phyloP scores from a whole-genome alignment of 148 eudicot genomes.

The Chenopodium album region DNA sequence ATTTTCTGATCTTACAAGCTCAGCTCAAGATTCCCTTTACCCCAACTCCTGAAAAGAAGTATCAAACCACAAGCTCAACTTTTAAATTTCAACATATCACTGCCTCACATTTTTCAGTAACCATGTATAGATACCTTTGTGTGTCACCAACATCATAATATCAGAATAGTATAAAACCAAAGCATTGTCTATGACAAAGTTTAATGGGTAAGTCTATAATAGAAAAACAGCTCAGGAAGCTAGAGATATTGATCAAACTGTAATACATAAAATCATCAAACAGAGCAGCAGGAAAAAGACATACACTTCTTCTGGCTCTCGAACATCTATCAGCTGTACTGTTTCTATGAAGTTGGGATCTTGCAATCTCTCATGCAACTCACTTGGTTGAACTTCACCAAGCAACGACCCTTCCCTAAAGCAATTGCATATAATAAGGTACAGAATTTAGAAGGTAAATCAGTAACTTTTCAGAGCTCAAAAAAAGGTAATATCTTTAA shows the following conservation, averaged over 20 bases:
- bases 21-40: background rate
- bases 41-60: background rate
- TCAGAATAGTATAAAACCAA: background rate
- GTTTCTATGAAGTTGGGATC: conserved; percentile 54
- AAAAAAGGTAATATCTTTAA: conserved; percentile 4
- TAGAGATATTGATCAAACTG: background rate
- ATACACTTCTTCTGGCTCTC: conserved; percentile 98
- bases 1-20: background rate
- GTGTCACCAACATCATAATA: background rate
- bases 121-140: background rate
- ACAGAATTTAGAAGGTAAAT: conserved; percentile 20
- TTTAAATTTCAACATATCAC: background rate
- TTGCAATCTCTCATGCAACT: conserved; percentile 32
- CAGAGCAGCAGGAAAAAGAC: conserved; percentile 18
- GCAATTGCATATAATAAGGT: background rate
- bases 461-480: conserved; percentile 17
- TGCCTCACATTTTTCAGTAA: background rate
- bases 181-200: background rate
- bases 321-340: conserved; percentile 88
- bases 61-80: background rate
- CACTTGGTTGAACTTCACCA: conserved; percentile 67
- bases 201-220: background rate
- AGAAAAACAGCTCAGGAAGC: too few relatives aligned
- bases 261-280: background rate
- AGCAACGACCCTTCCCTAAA: conserved; percentile 65